Evolutionary conservation across 1,284 basidiomycete species (phyloP).

Genomic region (Taiwanofungus camphoratus): DNA sequence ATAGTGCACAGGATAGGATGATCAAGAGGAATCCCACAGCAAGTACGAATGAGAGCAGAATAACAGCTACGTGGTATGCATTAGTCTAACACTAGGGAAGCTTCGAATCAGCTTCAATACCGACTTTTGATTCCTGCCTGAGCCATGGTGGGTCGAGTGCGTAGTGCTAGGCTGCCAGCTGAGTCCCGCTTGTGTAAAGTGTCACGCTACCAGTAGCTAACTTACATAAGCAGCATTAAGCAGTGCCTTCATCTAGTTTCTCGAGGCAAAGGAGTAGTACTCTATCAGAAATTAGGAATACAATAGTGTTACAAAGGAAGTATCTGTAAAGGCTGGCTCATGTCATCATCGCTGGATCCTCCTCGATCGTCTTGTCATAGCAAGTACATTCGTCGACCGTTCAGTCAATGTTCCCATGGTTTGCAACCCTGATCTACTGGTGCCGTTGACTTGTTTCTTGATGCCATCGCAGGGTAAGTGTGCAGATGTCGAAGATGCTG

Average conservation of each 20-base stretch:
- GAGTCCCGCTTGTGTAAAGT: not conserved
- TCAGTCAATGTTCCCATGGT: conserved; percentile 30
- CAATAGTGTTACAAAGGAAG: conserved; percentile 1
- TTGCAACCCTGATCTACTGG: conserved; percentile 18
- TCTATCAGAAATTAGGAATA: too few relatives aligned
- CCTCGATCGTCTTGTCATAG: conserved; percentile 16
- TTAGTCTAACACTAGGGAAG: conserved; percentile 12
- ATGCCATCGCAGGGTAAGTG: conserved; percentile 13
- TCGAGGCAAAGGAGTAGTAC: too few relatives aligned
- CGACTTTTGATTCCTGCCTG: conserved; percentile 30
- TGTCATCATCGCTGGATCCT: conserved; percentile 17
- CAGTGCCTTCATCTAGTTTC: too few relatives aligned
- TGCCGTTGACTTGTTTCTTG: conserved; percentile 13
- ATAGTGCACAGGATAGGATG: conserved; percentile 96
- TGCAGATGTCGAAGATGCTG: conserved; percentile 31
- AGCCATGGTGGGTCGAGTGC: conserved; percentile 17
- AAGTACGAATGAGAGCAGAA: conserved; percentile 92
- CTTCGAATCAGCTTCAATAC: conserved; percentile 11
- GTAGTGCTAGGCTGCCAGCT: not conserved
- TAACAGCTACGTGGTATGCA: conserved; percentile 64
- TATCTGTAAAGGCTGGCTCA: not conserved
- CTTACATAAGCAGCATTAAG: not conserved
- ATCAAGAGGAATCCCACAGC: conserved; percentile 96
- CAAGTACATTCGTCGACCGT: conserved; percentile 29
- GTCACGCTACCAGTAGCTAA: not conserved